Evolutionary conservation across 208 protist species (phyloP), one percentile per base, ranked within the genome.

Genomic region (Acanthamoeba sp.): DNA sequence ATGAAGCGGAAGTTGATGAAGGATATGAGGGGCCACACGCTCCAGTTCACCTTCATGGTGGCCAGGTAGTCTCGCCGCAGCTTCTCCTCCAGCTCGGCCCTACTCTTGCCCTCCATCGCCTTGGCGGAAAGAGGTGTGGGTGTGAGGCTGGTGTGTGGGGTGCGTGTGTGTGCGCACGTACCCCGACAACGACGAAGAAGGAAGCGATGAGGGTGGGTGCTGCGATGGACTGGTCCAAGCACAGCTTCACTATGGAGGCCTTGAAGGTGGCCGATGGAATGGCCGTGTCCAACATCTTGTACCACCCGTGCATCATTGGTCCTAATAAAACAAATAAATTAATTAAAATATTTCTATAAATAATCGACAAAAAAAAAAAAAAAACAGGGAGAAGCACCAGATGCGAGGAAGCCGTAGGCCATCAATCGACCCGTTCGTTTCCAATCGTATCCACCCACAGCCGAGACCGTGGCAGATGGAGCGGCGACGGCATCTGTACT

Each of bases 1-100:
- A 76, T 76, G 66, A 76, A 76, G 66, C 66, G 66, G 29, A 76
- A 76, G 66, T 76, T 76, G 36, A 76, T 42, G 66, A 76, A 76
- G 66, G n/a, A 42, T 6, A 76, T 76, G 22, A 76, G 32, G 7
- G 66, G 66, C 66, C 66, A 76, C 66, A 76, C 66, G 66, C 66
- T 76, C 66, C 66, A 76, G 36, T 76, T 76, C 29, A 76, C 36
- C 66, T 76, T 76, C 66, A 76, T 76, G n/a, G 66, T 76, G 36
- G 66, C n/a, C 66, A 34, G 36, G 66, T 76, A 76, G 66, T 76
- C 66, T 20, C 66, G 66, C 40, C 66, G 66, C n/a, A 76, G 20
- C 66, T 76, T 76, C 66, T 76, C 66, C 36, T 76, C 36, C 66
- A 76, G 29, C 36, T 76, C 66, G 66, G 12, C 66, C 36, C n/a